phyloP scores from a whole-genome alignment of 805 yeast genomes.

The Saccharomycopsis sp. region DNA sequence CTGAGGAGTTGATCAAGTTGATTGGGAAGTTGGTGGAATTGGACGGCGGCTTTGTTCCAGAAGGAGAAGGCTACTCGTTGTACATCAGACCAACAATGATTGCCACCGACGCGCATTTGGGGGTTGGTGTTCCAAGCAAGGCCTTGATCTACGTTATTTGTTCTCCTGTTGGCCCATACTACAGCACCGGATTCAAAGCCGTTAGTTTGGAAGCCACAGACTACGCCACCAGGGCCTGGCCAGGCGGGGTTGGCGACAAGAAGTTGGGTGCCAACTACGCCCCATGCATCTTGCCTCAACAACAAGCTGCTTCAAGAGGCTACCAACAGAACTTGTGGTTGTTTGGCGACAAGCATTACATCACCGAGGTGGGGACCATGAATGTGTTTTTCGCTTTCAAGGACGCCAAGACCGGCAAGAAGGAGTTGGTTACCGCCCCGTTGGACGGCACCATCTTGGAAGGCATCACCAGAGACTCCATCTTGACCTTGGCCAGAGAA shows the following conservation, averaged over 20 bases:
- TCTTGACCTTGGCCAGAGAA: conserved; percentile 66
- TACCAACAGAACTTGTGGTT: conserved; percentile 96
- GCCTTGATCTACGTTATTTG: conserved; percentile 83
- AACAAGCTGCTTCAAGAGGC: conserved; percentile 83
- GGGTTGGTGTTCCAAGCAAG: conserved; percentile 73
- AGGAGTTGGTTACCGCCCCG: conserved; percentile 92
- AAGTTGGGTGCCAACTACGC: conserved; percentile 98
- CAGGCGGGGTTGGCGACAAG: conserved; percentile 95
- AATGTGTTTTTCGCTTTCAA: conserved; percentile 84
- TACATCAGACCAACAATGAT: conserved; percentile 93
- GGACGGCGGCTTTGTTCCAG: conserved; percentile 75
- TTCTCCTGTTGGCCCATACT: conserved; percentile 96
- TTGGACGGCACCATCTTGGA: conserved; percentile 94
- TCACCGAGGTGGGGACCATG: conserved; percentile 98
- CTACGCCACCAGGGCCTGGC: conserved; percentile 97
- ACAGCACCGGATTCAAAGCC: conserved; percentile 91
- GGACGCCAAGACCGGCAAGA: conserved; percentile 66
- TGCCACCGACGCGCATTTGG: conserved; percentile 84
- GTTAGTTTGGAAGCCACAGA: conserved; percentile 91
- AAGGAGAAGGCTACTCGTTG: conserved; percentile 80
- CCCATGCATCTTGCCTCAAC: conserved; percentile 86
- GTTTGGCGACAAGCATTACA: conserved; percentile 71
- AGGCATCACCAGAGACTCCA: conserved; percentile 93
- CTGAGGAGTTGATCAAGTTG: conserved; percentile 63
- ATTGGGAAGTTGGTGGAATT: conserved; percentile 63